Evolutionary conservation across 305 asterid genomes (phyloP).

Genomic region (Salvia sclarea): DNA sequence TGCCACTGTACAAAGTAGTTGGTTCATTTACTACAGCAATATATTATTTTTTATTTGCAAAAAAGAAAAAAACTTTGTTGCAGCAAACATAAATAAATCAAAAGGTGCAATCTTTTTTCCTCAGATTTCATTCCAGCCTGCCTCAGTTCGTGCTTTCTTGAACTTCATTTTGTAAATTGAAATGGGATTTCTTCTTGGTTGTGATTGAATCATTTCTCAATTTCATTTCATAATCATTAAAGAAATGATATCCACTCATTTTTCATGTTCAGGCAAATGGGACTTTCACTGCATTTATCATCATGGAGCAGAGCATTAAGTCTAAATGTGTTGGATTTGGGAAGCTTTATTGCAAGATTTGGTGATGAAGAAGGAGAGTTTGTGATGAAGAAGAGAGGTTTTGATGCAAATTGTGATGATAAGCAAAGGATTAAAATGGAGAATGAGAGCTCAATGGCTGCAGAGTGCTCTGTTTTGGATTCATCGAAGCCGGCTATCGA

Average conservation of each 20-base stretch:
- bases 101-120: slow-evolving; percentile 20
- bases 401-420: slow-evolving; percentile 31
- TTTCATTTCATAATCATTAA: not conserved
- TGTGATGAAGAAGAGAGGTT: slow-evolving; percentile 31
- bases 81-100: too few species aligned
- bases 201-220: too few species aligned
- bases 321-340: slow-evolving; percentile 33
- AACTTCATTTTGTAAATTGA: not conserved
- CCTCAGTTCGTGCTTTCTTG: not conserved
- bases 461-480: slow-evolving; percentile 21
- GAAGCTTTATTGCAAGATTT: slow-evolving; percentile 42
- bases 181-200: slow-evolving; percentile 3
- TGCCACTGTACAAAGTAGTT: slow-evolving; percentile 19
- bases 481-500: slow-evolving; percentile 47
- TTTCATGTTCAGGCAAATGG: slow-evolving; percentile 35
- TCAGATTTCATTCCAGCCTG: not conserved
- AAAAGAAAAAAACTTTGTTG: not conserved
- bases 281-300: slow-evolving; percentile 42
- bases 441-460: not conserved
- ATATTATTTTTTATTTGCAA: not conserved
- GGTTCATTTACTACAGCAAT: slow-evolving; percentile 24
- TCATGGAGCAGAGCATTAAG: slow-evolving; percentile 43
- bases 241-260: not conserved
- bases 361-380: slow-evolving; percentile 44
- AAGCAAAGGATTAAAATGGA: slow-evolving; percentile 27